A percentile compares a stretch with the other conserved stretches of the same genome.
phyloP scores from a whole-genome alignment of 495 filamentous ascomycete species.

The Paragyromitra xinjiangensis region DNA sequence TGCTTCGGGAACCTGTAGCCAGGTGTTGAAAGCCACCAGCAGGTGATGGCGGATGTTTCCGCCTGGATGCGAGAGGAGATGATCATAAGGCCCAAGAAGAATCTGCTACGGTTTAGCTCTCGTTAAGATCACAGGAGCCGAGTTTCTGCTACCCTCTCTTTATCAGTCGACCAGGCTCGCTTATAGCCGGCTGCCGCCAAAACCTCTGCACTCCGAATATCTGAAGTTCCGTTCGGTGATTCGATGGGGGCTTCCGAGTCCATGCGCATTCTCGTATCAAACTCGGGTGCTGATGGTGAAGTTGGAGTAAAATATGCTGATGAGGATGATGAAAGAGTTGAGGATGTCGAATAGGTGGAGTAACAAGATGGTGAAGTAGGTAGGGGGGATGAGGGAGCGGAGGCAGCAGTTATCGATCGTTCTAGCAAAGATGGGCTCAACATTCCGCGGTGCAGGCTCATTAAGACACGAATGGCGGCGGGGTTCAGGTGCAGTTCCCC shows the following conservation, averaged over 20 bases:
- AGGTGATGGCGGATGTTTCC: constrained; percentile 89
- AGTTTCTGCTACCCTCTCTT: constrained; percentile 64
- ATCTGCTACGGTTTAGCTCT: constrained; percentile 62
- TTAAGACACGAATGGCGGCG: constrained; percentile 36
- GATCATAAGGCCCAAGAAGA: constrained; percentile 85
- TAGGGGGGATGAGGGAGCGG: not conserved
- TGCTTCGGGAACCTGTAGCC: constrained; percentile 81
- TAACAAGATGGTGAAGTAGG: constrained; percentile 9
- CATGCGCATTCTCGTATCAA: constrained; percentile 44
- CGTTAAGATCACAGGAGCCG: constrained; percentile 8
- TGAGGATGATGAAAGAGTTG: constrained; percentile 13
- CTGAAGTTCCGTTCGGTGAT: constrained; percentile 18
- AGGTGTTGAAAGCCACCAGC: constrained; percentile 89
- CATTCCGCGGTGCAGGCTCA: constrained; percentile 29
- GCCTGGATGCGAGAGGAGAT: constrained; percentile 83
- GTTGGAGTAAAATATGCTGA: constrained; percentile 5
- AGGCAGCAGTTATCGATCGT: constrained; percentile 18
- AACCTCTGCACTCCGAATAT: constrained; percentile 41
- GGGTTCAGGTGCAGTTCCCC: constrained; percentile 28
- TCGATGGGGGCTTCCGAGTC: constrained; percentile 34
- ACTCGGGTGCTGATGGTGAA: constrained; percentile 13
- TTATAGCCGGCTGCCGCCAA: constrained; percentile 51
- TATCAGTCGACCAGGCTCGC: constrained; percentile 71
- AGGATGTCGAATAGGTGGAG: not conserved
- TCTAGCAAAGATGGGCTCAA: constrained; percentile 29